Conservation (phyloP, 768 basidiomycete species). For the Pleurotus ostreatus region DNA sequence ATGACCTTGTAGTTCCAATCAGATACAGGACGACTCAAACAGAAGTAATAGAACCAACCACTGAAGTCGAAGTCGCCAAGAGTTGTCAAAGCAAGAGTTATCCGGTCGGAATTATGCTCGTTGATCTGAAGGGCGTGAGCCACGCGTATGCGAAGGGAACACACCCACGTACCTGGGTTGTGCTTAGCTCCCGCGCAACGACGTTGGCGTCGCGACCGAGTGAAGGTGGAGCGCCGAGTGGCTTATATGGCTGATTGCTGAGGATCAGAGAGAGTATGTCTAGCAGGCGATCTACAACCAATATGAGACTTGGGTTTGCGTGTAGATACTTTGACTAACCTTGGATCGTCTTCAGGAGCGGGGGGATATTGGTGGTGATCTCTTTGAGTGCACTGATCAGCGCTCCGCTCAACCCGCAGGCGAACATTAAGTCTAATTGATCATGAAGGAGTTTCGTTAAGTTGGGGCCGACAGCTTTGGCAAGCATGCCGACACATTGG, state of each 20-base stretch:
- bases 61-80: conserved; percentile 93
- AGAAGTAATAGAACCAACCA: conserved; percentile 40
- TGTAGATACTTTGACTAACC: conserved; percentile 36
- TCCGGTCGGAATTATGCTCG: conserved; percentile 62
- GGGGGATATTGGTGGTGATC: conserved; percentile 85
- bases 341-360: conserved; percentile 89
- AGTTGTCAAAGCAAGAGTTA: conserved; percentile 82
- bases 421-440: conserved; percentile 94
- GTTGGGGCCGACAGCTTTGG: conserved; percentile 91
- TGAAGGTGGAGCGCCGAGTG: conserved; percentile 78
- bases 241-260: conserved; percentile 80
- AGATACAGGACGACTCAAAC: neutral
- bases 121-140: conserved; percentile 25
- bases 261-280: conserved; percentile 80
- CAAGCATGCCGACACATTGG: conserved; percentile 96
- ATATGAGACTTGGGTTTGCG: neutral
- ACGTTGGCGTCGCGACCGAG: conserved; percentile 50
- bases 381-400: conserved; percentile 79
- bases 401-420: conserved; percentile 87
- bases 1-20: conserved; percentile 54
- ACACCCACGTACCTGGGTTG: conserved; percentile 36
- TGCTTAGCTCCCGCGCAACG: conserved; percentile 47
- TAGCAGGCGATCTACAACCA: conserved; percentile 72
- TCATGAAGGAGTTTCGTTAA: conserved; percentile 95
- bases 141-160: neutral